phyloP scores from a whole-genome alignment of 1,284 basidiomycete species.

The Volvariella volvacea region DNA sequence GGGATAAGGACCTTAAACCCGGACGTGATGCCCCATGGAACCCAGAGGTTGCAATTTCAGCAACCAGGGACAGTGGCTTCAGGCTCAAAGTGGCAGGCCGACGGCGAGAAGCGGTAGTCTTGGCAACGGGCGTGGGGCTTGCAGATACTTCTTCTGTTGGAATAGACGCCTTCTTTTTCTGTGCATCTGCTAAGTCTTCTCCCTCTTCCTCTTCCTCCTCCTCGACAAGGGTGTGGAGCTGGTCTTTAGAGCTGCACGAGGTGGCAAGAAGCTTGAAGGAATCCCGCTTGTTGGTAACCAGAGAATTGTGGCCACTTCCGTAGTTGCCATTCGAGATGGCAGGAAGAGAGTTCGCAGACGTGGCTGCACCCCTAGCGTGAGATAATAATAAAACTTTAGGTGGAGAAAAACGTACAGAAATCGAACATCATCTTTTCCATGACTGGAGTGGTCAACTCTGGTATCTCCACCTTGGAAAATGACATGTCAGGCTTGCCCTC shows the following conservation, averaged over 20 bases:
- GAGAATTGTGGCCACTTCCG: conserved; percentile 29
- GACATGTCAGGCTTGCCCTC: conserved; percentile 67
- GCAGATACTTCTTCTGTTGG: conserved; percentile 14
- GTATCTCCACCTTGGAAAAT: conserved; percentile 73
- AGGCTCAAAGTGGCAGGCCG: conserved; percentile 61
- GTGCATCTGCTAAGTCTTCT: conserved; percentile 12
- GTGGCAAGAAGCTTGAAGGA: conserved; percentile 65
- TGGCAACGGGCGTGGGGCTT: conserved; percentile 17
- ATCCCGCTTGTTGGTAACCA: conserved; percentile 61
- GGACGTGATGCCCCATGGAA: conserved; percentile 43
- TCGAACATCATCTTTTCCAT: conserved; percentile 51
- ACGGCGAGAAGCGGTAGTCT: conserved; percentile 35
- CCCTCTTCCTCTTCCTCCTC: conserved; percentile 78
- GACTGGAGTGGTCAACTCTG: conserved; percentile 57
- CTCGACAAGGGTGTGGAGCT: conserved; percentile 68
- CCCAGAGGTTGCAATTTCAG: conserved; percentile 34
- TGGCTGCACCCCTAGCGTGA: no score
- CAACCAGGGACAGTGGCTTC: conserved; percentile 64
- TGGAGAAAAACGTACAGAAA: conserved; percentile 44
- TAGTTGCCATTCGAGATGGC: conserved; percentile 38
- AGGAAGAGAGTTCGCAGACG: conserved; percentile 40
- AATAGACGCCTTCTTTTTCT: conserved; percentile 7
- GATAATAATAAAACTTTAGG: conserved; percentile 5
- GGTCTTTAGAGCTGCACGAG: conserved; percentile 61
- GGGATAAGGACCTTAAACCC: conserved; percentile 43